Base-by-base conservation (phyloP, 1,139 yeast genomes). In the Hyphopichia khmerensis region DNA sequence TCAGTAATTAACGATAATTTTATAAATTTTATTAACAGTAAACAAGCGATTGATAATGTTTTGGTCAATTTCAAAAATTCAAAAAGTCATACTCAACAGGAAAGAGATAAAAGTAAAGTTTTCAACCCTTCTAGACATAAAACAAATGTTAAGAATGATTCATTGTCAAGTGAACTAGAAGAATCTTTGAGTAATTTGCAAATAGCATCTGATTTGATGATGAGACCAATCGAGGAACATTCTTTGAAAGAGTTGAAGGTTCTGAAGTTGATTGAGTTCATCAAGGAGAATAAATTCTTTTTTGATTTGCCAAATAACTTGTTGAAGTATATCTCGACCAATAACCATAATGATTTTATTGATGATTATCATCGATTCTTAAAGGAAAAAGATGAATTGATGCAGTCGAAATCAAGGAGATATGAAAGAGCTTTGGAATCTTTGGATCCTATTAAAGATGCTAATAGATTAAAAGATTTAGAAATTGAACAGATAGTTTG, bases 211-310 rank as follows among this genome's bases (percentile, higher is more conserved):
- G 74, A 88, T 1, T 69, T 83, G 47, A 69, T 85, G 59, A 77
- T 89, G 48, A 80, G 90, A 48, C 98, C 98, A 0, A 80, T 91
- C 6, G 64, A 84, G 42, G 85, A 84, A 40, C 80, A 81, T 43
- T 77, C 80, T 45, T 66, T 72, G 9, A 82, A 80, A 51, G 87
- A 86, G 48, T 67, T 69, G 18, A 81, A 84, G 48, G 71, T 87
- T 40, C 67, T 72, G 39, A 73, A 74, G 31, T 78, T 95, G 14
- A 70, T 87, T 43, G 78, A 77, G 24, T 78, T 87, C 46, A 72
- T 90, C 17, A 82, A 82, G 39, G 69, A 74, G 36, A 80, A 89
- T 59, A 75, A 73, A 42, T 75, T 75, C 45, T 72, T 89, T 43
- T 84, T 93, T 55, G 86, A 88, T 56, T 71, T 90, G 38, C 96